Evolutionary conservation across 306 rosid genomes (phyloP).

Genomic region (Crotalaria pallida): DNA sequence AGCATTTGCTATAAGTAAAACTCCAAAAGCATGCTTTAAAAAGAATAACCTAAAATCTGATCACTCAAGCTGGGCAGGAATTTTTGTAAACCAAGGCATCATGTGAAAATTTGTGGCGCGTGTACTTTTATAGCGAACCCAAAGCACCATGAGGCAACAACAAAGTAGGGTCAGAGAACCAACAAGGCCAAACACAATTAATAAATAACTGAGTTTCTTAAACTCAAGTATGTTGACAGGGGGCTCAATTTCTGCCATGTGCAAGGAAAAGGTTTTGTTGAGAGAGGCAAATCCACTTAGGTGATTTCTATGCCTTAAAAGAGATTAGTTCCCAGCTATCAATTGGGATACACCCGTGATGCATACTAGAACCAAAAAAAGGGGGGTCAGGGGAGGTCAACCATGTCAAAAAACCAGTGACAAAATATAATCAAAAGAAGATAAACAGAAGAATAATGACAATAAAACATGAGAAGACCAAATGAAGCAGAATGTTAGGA

Average conservation of each 20-base stretch:
- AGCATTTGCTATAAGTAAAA: background rate
- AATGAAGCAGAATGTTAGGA: no score
- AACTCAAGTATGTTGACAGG: no score
- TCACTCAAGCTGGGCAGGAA: background rate
- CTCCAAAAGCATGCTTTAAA: background rate
- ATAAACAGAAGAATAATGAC: background rate
- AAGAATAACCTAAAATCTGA: background rate
- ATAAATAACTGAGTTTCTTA: no score
- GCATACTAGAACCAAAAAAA: no score
- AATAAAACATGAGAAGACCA: background rate
- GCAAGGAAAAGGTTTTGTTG: no score
- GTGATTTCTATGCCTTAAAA: no score
- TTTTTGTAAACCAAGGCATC: background rate
- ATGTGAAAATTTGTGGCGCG: background rate
- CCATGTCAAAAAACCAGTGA: slow-evolving; percentile 9
- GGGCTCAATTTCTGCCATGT: no score
- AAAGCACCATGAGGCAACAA: background rate
- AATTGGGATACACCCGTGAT: no score
- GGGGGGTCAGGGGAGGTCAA: background rate
- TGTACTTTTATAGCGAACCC: background rate
- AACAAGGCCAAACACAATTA: no score
- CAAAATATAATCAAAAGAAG: background rate
- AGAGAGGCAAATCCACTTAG: no score
- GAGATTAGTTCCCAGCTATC: no score
- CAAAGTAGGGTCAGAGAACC: no score